Conservation (phyloP, 208 protist species). For the Leishmania martiniquensis region DNA sequence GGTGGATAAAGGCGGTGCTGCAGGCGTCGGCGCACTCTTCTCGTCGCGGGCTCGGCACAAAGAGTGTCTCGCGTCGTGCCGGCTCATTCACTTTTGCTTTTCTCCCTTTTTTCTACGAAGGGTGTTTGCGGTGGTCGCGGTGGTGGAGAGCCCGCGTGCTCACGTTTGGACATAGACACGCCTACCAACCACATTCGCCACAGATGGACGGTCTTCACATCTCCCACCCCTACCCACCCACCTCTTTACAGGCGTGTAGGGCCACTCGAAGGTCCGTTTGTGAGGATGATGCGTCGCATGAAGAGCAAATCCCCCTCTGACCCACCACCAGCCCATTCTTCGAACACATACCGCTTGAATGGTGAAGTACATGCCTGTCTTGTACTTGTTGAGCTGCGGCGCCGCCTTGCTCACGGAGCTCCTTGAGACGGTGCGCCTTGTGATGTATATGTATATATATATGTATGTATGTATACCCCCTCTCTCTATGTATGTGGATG, state of each 20-base stretch:
- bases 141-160: neutral
- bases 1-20: neutral
- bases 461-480: neutral
- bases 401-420: neutral
- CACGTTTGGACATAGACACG: neutral
- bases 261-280: neutral
- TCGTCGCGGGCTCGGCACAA: neutral
- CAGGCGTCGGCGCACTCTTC: neutral
- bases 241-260: neutral
- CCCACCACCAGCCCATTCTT: slow-evolving; percentile 3
- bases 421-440: neutral
- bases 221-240: too few relatives aligned
- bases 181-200: neutral
- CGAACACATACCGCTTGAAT: neutral
- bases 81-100: neutral
- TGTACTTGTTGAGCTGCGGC: neutral
- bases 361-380: neutral
- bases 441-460: neutral
- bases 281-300: neutral
- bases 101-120: neutral
- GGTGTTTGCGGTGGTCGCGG: too few relatives aligned
- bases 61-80: neutral
- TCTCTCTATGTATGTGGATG: neutral
- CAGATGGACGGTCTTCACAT: neutral
- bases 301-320: neutral